These are phyloP conservation scores for Penicillium psychrosexuale DNA, from an alignment of 2,329 filamentous ascomycete species.

Conservation along the genomic window DNA sequence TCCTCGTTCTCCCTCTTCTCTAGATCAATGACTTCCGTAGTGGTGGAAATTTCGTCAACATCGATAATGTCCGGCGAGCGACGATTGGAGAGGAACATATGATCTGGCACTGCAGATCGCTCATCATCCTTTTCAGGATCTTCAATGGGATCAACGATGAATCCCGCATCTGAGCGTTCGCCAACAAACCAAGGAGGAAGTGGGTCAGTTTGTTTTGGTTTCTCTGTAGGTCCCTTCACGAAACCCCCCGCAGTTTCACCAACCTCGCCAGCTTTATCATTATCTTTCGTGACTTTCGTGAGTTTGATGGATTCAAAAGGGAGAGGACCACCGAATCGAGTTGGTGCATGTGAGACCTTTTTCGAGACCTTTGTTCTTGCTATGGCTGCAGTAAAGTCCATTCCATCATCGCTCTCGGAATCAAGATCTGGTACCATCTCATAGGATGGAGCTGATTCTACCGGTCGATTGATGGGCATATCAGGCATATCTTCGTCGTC, in stretches of 20 bases:
- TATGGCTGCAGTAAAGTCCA: slow-evolving; percentile 74
- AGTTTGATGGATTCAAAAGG: slow-evolving; percentile 82
- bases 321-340: slow-evolving; percentile 72
- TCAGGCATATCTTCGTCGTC: slow-evolving; percentile 42
- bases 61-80: slow-evolving; percentile 40
- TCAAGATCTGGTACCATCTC: slow-evolving; percentile 32
- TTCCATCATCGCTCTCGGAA: slow-evolving; percentile 63
- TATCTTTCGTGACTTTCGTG: slow-evolving; percentile 51
- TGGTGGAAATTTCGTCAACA: slow-evolving; percentile 33
- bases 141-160: slow-evolving; percentile 28
- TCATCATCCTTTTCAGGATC: slow-evolving; percentile 20
- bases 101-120: slow-evolving; percentile 19
- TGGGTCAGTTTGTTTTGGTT: slow-evolving; percentile 31
- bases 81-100: slow-evolving; percentile 30
- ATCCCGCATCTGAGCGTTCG: slow-evolving; percentile 32
- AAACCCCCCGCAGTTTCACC: slow-evolving; percentile 62
- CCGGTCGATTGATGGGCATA: slow-evolving; percentile 42
- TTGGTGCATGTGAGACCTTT: slow-evolving; percentile 36
- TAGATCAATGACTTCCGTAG: slow-evolving; percentile 32
- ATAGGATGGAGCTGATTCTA: slow-evolving; percentile 38
- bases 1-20: slow-evolving; percentile 23
- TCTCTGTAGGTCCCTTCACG: slow-evolving; percentile 48
- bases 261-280: slow-evolving; percentile 52
- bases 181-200: slow-evolving; percentile 49
- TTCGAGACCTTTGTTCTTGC: slow-evolving; percentile 66